Base-by-base conservation (phyloP, 768 basidiomycete species). In the Auricularia auricula-judae region DNA sequence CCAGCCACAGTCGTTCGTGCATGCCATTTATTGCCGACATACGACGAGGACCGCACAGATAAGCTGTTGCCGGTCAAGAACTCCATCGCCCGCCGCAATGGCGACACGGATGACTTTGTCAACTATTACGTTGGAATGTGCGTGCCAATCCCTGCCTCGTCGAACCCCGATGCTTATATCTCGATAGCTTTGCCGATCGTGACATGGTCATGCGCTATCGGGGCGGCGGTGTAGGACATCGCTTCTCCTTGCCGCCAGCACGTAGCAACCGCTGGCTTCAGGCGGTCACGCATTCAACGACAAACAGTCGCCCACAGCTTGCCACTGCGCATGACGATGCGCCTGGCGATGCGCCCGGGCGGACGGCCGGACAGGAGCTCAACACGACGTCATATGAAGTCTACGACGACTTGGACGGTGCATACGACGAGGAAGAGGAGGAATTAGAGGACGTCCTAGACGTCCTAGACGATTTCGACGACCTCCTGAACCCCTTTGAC, bases 21-120 rank as follows among this genome's bases (percentile, higher is more conserved):
- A 16, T 21, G 11, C n/a, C 64, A 66, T 36, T 18, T 66, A 2
- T 65, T 66, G 34, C 65, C 65, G 3, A 62, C 65, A 23, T 66
- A 54, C 42, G 47, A 51, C 16, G 35, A 65, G 59, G 65, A 33
- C 1, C 36, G 43, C 10, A 62, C 59, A 3, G 7, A n/a, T 4
- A n/a, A n/a, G n/a, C 36, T 35, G 5, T 60, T 60, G 33, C 59
- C 59, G 8, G 16, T 51, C 18, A 16, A 10, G 14, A 18, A 21
- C 14, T 11, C 10, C 14, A 18, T 51, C 4, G 47, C 47, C 16
- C 47, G 47, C 47, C 16, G 7, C 5, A 7, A 12, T 3, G 59
- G 59, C 11, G 36, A 35, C 5, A 16, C 16, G 11, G 59, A 60
- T 18, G 59, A 60, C 36, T 60, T 60, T 18, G 59, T 60, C 16